Evolutionary conservation across 768 basidiomycete genomes (phyloP).

Genomic region (Leccinum broughii): DNA sequence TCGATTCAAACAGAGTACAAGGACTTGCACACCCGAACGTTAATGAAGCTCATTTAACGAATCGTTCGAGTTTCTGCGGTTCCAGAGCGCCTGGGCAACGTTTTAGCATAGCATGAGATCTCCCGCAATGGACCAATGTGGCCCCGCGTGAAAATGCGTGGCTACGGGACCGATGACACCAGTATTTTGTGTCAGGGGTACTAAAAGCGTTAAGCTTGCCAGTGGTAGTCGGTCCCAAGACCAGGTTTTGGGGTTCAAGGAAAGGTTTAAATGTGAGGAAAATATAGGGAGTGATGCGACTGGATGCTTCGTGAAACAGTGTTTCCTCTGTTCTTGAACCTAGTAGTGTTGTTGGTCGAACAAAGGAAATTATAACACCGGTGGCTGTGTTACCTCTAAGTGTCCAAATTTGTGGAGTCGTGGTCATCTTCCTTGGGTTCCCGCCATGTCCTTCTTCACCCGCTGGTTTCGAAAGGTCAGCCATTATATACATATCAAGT

Average conservation of each 20-base stretch:
- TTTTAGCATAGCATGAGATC: neutral
- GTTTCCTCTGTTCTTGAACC: neutral
- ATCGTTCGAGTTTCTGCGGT: neutral
- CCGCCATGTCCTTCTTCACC: conserved; percentile 32
- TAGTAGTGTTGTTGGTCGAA: too few relatives aligned
- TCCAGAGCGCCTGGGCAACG: neutral
- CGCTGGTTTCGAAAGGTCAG: conserved; percentile 33
- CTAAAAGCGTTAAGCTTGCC: neutral
- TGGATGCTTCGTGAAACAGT: neutral
- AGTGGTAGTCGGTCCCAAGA: neutral
- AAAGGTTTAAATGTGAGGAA: neutral
- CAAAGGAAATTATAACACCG: neutral
- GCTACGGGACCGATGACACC: neutral
- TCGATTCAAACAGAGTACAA: neutral
- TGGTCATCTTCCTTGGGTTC: conserved; percentile 5
- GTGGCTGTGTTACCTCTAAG: conserved; percentile 25
- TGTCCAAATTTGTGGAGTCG: conserved; percentile 19
- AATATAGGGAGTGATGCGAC: neutral
- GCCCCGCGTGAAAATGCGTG: neutral
- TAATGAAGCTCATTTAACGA: neutral
- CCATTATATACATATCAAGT: neutral
- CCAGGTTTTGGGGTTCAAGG: neutral
- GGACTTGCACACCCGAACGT: neutral
- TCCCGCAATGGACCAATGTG: neutral
- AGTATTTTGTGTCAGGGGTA: neutral